Evolutionary conservation across 2,329 filamentous ascomycete genomes (phyloP).

Genomic region (Lecanoromycetidae sp.): DNA sequence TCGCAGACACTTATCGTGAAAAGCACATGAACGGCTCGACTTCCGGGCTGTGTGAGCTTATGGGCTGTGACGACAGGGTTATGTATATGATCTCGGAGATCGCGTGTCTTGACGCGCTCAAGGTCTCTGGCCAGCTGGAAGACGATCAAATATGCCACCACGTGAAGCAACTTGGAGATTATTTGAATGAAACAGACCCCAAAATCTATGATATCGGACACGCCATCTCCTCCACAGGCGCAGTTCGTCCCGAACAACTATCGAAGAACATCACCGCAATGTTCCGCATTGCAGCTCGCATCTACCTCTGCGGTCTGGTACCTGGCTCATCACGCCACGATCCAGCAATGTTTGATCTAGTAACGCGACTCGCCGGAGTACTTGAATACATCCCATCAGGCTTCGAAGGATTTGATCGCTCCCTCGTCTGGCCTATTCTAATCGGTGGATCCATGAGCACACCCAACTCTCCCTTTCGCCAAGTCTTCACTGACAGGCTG

Average conservation of each 20-base stretch:
- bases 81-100: conserved; percentile 99
- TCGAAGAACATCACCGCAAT: conserved; percentile 78
- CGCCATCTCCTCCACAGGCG: conserved; percentile 50
- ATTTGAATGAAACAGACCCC: conserved; percentile 77
- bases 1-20: conserved; percentile 89
- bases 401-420: conserved; percentile 72
- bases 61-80: conserved; percentile 93
- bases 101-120: conserved; percentile 83
- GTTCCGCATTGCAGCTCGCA: conserved; percentile 82
- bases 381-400: conserved; percentile 76
- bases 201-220: conserved; percentile 44
- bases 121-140: conserved; percentile 64
- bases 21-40: conserved; percentile 60
- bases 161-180: conserved; percentile 73
- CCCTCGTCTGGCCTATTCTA: conserved; percentile 84
- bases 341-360: conserved; percentile 59
- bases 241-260: conserved; percentile 69
- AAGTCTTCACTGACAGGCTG: conserved; percentile 64
- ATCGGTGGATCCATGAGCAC: conserved; percentile 71
- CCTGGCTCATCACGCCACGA: conserved; percentile 64
- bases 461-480: conserved; percentile 61
- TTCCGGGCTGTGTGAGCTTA: conserved; percentile 77
- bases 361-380: conserved; percentile 63
- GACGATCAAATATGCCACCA: conserved; percentile 79
- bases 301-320: conserved; percentile 93